These are phyloP conservation scores for Angophora floribunda DNA, from an alignment of 345 rosid species.

Conservation along the genomic window DNA sequence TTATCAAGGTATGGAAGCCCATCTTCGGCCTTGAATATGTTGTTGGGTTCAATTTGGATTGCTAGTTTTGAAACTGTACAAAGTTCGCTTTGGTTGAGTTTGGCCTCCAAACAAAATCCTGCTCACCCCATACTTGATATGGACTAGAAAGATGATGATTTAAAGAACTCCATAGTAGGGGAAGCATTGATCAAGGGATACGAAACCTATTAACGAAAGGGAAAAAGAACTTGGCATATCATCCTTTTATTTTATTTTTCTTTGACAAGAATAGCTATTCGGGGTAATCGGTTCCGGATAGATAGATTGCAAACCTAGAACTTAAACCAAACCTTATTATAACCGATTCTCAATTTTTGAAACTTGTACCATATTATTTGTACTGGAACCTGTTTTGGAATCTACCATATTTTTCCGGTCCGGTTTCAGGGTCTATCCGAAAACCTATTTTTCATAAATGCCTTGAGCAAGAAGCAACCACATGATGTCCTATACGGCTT, in stretches of 20 bases:
- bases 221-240: background rate
- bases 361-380: no score
- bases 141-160: background rate
- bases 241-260: background rate
- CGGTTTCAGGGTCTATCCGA: no score
- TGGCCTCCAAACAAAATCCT: background rate
- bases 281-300: no score
- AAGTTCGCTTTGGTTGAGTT: background rate
- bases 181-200: background rate
- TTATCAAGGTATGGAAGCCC: background rate
- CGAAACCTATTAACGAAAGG: background rate
- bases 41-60: background rate
- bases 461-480: no score
- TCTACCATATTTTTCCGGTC: no score
- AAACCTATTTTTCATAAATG: no score
- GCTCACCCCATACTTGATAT: background rate
- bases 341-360: no score
- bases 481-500: no score
- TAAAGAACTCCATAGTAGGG: background rate
- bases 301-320: no score
- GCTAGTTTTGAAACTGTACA: background rate
- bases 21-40: background rate
- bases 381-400: no score
- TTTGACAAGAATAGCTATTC: no score
- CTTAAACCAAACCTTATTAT: no score